phyloP scores from a whole-genome alignment of 805 yeast genomes.

The Cyberlindnera misumaiensis region DNA sequence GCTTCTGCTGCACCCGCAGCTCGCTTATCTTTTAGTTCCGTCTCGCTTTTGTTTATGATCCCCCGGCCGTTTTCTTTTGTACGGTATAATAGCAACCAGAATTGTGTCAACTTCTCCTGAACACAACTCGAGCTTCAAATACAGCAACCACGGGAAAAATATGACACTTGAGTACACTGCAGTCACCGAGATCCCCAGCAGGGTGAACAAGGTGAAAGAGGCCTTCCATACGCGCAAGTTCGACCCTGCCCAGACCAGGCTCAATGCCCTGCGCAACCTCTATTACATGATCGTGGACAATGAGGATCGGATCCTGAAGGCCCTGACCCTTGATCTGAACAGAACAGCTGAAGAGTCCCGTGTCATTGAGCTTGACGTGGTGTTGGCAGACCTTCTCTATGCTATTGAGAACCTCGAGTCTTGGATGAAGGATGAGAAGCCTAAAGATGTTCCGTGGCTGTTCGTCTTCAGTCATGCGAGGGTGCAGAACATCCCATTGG shows the following conservation, averaged over 20 bases:
- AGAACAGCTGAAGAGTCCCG: slow-evolving; percentile 58
- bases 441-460: slow-evolving; percentile 11
- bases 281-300: slow-evolving; percentile 59
- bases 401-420: slow-evolving; percentile 51
- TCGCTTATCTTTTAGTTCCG: too few species aligned
- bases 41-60: too few species aligned
- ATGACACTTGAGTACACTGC: slow-evolving; percentile 35
- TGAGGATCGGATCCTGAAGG: slow-evolving; percentile 44
- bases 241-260: slow-evolving; percentile 38
- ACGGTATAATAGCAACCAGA: too few species aligned
- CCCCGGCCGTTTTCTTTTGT: too few species aligned
- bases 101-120: too few species aligned
- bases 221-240: slow-evolving; percentile 41
- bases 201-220: slow-evolving; percentile 35
- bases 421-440: slow-evolving; percentile 50
- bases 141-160: neutral
- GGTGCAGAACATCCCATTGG: slow-evolving; percentile 36
- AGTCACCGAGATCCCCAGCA: slow-evolving; percentile 38
- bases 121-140: too few species aligned
- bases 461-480: slow-evolving; percentile 15
- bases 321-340: slow-evolving; percentile 61
- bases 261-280: slow-evolving; percentile 57
- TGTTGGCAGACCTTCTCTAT: slow-evolving; percentile 48
- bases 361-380: slow-evolving; percentile 46
- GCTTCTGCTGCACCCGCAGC: too few species aligned